These are phyloP conservation scores for Suhomyces sp. DNA, from an alignment of 805 yeast genomes.

Conservation along the genomic window DNA sequence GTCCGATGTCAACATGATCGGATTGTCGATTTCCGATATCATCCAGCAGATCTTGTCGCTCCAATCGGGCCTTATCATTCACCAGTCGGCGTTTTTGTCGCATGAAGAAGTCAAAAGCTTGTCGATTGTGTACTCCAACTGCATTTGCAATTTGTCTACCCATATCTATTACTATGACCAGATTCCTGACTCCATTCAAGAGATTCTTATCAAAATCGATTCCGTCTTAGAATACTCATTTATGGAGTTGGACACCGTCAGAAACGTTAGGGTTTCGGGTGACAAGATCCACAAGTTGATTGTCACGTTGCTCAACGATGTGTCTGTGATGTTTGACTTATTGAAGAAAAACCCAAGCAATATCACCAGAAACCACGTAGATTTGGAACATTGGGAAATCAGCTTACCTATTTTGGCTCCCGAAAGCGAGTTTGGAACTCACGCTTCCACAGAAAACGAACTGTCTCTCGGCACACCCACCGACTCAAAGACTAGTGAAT, in stretches of 20 bases:
- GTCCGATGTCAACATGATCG: constrained; percentile 80
- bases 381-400: constrained; percentile 43
- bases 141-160: constrained; percentile 67
- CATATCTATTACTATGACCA: constrained; percentile 88
- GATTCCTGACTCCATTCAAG: constrained; percentile 74
- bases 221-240: constrained; percentile 20
- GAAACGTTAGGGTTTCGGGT: constrained; percentile 1
- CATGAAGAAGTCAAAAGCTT: constrained; percentile 26
- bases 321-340: constrained; percentile 28
- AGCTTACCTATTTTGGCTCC: constrained; percentile 32
- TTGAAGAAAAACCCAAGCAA: constrained; percentile 32
- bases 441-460: neutral
- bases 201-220: constrained; percentile 50
- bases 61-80: constrained; percentile 39
- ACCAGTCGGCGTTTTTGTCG: constrained; percentile 18
- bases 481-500: neutral
- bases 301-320: constrained; percentile 28
- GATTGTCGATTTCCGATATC: constrained; percentile 80
- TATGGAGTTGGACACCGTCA: neutral
- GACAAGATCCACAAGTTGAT: constrained; percentile 20
- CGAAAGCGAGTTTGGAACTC: constrained; percentile 12
- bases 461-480: constrained; percentile 2
- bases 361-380: constrained; percentile 43
- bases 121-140: constrained; percentile 46
- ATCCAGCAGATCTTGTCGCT: constrained; percentile 55